Evolutionary conservation across 2,329 filamentous ascomycete species (phyloP).

Genomic region (Fusarium domesticum): DNA sequence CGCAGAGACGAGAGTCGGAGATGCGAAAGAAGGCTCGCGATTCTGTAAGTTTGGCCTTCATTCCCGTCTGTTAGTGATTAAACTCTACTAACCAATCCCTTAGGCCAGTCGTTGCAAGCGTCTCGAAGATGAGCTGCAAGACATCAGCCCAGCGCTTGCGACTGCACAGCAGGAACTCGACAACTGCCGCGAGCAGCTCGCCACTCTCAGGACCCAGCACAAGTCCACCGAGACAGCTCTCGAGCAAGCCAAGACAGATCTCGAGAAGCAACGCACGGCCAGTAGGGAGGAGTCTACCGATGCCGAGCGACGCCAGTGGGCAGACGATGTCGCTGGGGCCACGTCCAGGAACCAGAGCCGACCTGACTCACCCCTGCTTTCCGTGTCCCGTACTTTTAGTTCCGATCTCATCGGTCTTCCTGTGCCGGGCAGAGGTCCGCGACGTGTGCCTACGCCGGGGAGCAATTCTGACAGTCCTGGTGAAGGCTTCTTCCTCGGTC

Average conservation of each 20-base stretch:
- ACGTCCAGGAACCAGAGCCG: slow-evolving; percentile 47
- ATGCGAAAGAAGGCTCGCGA: slow-evolving; percentile 88
- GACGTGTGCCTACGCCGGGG: slow-evolving; percentile 42
- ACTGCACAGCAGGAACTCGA: slow-evolving; percentile 62
- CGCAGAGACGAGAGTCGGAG: slow-evolving; percentile 77
- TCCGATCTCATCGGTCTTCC: slow-evolving; percentile 51
- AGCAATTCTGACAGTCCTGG: slow-evolving; percentile 44
- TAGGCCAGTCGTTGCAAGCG: slow-evolving; percentile 63
- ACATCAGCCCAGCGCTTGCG: slow-evolving; percentile 60
- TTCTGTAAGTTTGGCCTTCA: slow-evolving; percentile 55
- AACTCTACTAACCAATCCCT: slow-evolving; percentile 16
- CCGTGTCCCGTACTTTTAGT: slow-evolving; percentile 51
- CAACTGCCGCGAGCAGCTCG: slow-evolving; percentile 56
- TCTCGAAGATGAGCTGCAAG: slow-evolving; percentile 81
- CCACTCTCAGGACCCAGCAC: slow-evolving; percentile 61
- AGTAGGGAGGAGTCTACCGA: slow-evolving; percentile 37
- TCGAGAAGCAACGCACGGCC: slow-evolving; percentile 43
- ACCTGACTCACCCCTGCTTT: slow-evolving; percentile 54
- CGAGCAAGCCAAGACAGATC: slow-evolving; percentile 49
- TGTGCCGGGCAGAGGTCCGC: slow-evolving; percentile 34
- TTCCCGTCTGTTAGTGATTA: background rate
- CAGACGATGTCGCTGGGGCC: slow-evolving; percentile 47
- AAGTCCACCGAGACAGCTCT: slow-evolving; percentile 65
- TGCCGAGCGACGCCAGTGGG: slow-evolving; percentile 47
- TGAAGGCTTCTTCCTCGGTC: slow-evolving; percentile 40